Percentiles rank a stretch among this genome's conserved stretches.
Evolutionary conservation across 2,329 filamentous ascomycete genomes (phyloP).

Genomic region (Ampelomyces quisqualis): DNA sequence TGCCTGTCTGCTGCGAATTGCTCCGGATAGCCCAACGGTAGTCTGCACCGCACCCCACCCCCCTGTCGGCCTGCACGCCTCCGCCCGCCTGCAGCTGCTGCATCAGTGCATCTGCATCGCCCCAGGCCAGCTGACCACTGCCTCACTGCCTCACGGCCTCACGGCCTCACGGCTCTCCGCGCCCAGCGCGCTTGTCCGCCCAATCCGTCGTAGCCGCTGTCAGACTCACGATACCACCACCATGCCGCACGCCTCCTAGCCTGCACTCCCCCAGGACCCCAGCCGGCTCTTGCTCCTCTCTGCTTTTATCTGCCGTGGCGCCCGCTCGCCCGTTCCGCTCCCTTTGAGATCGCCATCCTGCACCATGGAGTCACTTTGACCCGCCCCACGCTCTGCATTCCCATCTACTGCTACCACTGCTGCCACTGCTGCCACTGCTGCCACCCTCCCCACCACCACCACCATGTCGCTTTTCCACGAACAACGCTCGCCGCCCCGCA

Average conservation of each 20-base stretch:
- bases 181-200: constrained; percentile 37
- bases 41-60: constrained; percentile 11
- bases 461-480: constrained; percentile 34
- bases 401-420: constrained; percentile 4
- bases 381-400: constrained; percentile 12
- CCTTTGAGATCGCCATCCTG: constrained; percentile 12
- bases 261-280: constrained; percentile 20
- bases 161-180: constrained; percentile 13
- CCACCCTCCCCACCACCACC: constrained; percentile 10
- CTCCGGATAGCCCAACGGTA: constrained; percentile 27
- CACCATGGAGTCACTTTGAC: constrained; percentile 34
- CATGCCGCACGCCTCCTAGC: constrained; percentile 32
- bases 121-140: constrained; percentile 28
- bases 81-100: constrained; percentile 14
- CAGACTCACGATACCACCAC: constrained; percentile 38
- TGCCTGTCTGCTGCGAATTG: constrained; percentile 20
- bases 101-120: constrained; percentile 1
- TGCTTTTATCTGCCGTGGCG: constrained; percentile 30
- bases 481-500: constrained; percentile 30
- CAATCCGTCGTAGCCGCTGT: constrained; percentile 25
- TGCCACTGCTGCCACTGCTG: constrained; percentile 21
- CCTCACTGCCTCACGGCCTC: constrained; percentile 15
- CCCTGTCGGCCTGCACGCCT: constrained; percentile 6
- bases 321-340: constrained; percentile 24
- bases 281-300: constrained; percentile 32